These are phyloP conservation scores for Thelonectria olida DNA, from an alignment of 2,329 filamentous ascomycete species.

Conservation along the genomic window DNA sequence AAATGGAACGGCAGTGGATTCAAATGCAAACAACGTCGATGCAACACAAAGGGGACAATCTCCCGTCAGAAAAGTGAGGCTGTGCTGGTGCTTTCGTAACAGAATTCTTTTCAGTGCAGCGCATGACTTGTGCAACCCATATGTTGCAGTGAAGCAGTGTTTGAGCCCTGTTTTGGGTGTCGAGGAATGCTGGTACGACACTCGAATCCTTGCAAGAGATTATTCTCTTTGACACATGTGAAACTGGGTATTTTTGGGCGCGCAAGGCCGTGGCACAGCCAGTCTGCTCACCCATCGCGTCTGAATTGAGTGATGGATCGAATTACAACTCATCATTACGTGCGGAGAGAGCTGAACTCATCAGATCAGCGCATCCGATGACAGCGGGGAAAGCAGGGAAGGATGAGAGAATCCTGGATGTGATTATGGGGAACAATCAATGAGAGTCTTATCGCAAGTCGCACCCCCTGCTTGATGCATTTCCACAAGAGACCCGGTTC, in stretches of 20 bases:
- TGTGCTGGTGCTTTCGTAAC: constrained; percentile 25
- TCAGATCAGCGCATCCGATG: constrained; percentile 2
- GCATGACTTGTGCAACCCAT: constrained; percentile 13
- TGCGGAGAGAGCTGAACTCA: constrained; percentile 5
- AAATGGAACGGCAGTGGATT: not conserved
- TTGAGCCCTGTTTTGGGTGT: not conserved
- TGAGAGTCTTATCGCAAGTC: constrained; percentile 23
- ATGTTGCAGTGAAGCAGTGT: constrained; percentile 1
- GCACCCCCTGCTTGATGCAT: constrained; percentile 21
- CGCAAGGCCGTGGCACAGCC: constrained; percentile 3
- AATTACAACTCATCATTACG: not conserved
- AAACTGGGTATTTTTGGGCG: constrained; percentile 6
- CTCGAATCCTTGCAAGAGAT: not conserved
- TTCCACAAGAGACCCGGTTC: not conserved
- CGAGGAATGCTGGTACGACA: constrained; percentile 16
- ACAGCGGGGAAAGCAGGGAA: constrained; percentile 15
- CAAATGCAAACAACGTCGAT: not conserved
- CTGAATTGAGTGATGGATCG: not conserved
- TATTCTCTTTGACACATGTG: constrained; percentile 7
- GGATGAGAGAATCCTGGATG: constrained; percentile 18
- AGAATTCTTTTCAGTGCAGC: constrained; percentile 19
- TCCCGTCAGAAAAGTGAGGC: constrained; percentile 8
- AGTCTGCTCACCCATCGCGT: not conserved
- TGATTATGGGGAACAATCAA: constrained; percentile 35
- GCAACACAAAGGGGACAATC: not conserved